These are phyloP conservation scores for Gossypium raimondii DNA, from an alignment of 345 rosid genomes.

Conservation along the genomic window DNA sequence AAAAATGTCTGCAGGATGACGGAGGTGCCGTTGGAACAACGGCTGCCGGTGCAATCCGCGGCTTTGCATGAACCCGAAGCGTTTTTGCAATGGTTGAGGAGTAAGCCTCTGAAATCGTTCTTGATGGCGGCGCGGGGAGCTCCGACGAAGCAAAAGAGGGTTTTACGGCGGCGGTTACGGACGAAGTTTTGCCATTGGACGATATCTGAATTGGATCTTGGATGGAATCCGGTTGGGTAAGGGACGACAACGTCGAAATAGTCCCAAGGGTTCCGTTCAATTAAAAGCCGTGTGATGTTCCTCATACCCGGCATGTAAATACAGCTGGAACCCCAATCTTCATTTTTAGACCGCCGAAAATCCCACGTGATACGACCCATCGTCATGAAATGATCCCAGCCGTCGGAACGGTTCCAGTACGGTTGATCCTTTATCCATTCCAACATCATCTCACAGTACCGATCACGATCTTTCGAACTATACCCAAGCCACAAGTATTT, in stretches of 20 bases:
- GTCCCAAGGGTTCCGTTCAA: slow-evolving; percentile 99
- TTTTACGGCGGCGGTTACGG: slow-evolving; percentile 43
- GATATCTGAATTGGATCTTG: slow-evolving; percentile 64
- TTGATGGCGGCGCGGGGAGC: slow-evolving; percentile 55
- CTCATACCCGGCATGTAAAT: slow-evolving; percentile 74
- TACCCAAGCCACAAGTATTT: slow-evolving; percentile 62
- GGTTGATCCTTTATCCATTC: slow-evolving; percentile 66
- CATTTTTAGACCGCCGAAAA: slow-evolving; percentile 66
- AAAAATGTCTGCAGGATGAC: slow-evolving; percentile 70
- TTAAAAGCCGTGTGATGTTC: slow-evolving; percentile 86
- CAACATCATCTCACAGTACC: slow-evolving; percentile 60
- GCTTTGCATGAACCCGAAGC: slow-evolving; percentile 48
- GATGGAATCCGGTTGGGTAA: slow-evolving; percentile 99
- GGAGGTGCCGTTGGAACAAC: slow-evolving; percentile 75
- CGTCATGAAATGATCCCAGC: slow-evolving; percentile 91
- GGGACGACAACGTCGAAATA: slow-evolving; percentile 91
- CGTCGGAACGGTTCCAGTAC: slow-evolving; percentile 57
- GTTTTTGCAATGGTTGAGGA: slow-evolving; percentile 58
- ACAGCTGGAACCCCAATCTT: slow-evolving; percentile 94
- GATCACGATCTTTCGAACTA: slow-evolving; percentile 64
- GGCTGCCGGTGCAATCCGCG: slow-evolving; percentile 54
- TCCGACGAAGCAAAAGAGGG: slow-evolving; percentile 89
- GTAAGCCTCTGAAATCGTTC: slow-evolving; percentile 71
- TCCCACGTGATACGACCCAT: slow-evolving; percentile 99
- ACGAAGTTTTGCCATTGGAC: slow-evolving; percentile 77